Percentiles rank a stretch among this genome's conserved stretches.
Evolutionary conservation across 805 yeast species (phyloP).

Genomic region (Metschnikowia reukaufii): DNA sequence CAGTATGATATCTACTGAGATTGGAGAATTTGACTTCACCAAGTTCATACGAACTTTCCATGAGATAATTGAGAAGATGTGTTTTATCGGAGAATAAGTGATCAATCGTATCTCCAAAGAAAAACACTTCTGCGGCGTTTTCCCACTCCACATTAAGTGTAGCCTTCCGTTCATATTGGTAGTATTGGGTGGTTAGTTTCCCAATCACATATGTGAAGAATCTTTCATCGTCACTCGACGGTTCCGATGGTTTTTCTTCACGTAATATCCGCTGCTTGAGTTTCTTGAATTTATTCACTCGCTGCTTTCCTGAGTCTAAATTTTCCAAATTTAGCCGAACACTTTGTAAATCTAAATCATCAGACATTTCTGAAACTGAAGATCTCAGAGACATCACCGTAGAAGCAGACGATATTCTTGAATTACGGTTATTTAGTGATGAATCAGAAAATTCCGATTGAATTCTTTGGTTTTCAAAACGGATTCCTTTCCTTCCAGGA

Average conservation of each 20-base stretch:
- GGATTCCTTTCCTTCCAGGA: background rate
- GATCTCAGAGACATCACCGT: conserved; percentile 9
- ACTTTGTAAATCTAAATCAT: conserved; percentile 20
- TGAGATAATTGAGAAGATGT: conserved; percentile 17
- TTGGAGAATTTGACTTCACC: conserved; percentile 23
- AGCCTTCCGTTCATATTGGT: conserved; percentile 9
- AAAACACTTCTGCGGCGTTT: conserved; percentile 21
- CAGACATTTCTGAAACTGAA: conserved; percentile 9
- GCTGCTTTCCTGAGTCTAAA: conserved; percentile 5
- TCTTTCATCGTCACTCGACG: conserved; percentile 11
- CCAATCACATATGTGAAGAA: conserved; percentile 9
- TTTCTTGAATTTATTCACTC: conserved; percentile 4
- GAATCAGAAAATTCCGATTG: background rate
- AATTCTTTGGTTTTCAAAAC: background rate
- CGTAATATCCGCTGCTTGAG: conserved; percentile 12
- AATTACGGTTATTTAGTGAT: background rate
- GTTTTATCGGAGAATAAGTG: conserved; percentile 14
- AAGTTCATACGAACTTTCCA: conserved; percentile 19
- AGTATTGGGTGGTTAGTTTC: conserved; percentile 7
- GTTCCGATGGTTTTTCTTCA: conserved; percentile 1
- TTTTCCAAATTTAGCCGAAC: conserved; percentile 10
- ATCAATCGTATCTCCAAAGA: conserved; percentile 22
- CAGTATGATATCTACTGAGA: conserved; percentile 14
- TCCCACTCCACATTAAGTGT: conserved; percentile 17
- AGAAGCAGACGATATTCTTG: conserved; percentile 5